A percentile compares a stretch with the other conserved stretches of the same genome.
These are phyloP conservation scores for Pyrenochaeta sp. DNA, from an alignment of 2,329 filamentous ascomycete genomes.

Conservation along the genomic window DNA sequence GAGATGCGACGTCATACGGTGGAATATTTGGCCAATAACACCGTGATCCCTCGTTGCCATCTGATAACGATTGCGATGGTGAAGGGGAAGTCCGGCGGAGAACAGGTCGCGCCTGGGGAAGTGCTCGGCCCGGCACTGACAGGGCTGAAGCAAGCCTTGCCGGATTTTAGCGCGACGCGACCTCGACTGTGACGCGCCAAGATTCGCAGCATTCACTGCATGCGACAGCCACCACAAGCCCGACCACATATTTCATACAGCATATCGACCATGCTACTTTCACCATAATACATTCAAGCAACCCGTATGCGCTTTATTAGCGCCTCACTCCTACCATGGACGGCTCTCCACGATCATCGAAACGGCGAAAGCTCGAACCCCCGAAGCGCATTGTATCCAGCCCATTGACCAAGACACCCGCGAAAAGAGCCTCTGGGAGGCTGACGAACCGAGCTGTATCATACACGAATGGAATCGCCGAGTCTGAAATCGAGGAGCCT, in stretches of 20 bases:
- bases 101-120: slow-evolving; percentile 6
- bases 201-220: slow-evolving; percentile 9
- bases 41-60: background rate
- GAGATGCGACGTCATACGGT: background rate
- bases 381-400: slow-evolving; percentile 30
- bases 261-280: slow-evolving; percentile 10
- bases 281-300: slow-evolving; percentile 3
- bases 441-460: slow-evolving; percentile 23
- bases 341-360: slow-evolving; percentile 44
- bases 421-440: slow-evolving; percentile 29
- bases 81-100: background rate
- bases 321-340: slow-evolving; percentile 30
- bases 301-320: background rate
- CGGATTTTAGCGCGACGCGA: slow-evolving; percentile 28
- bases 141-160: slow-evolving; percentile 13
- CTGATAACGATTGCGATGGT: background rate
- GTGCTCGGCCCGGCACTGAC: slow-evolving; percentile 12
- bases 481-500: slow-evolving; percentile 13
- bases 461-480: slow-evolving; percentile 15
- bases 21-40: background rate
- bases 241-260: slow-evolving; percentile 4
- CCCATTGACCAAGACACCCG: slow-evolving; percentile 26
- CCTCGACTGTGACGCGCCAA: slow-evolving; percentile 18
- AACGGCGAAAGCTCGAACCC: slow-evolving; percentile 46
- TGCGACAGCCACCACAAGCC: too few species aligned